These are phyloP conservation scores for Pontederia crassipes DNA, from an alignment of 176 grass and related monocot species.

Conservation along the genomic window DNA sequence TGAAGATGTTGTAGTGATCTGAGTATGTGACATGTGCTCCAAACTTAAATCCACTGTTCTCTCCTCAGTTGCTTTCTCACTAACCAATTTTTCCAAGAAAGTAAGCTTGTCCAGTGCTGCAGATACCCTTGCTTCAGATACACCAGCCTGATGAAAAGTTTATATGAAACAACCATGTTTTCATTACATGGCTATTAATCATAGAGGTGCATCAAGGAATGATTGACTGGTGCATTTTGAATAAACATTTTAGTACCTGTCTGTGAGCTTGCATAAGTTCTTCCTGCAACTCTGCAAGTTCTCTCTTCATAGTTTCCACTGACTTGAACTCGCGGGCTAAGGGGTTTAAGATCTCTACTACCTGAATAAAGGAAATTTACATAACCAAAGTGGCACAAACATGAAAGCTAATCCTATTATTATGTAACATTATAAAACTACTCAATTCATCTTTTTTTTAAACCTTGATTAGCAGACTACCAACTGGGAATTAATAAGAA, in stretches of 20 bases:
- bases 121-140: conserved; percentile 64
- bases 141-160: conserved; percentile 39
- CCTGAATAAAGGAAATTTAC: conserved; percentile 27
- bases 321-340: conserved; percentile 90
- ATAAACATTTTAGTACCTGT: conserved; percentile 37
- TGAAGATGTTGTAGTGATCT: conserved; percentile 45
- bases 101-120: conserved; percentile 69
- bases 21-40: conserved; percentile 29
- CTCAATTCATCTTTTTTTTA: too few relatives aligned
- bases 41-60: conserved; percentile 18
- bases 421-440: too few relatives aligned
- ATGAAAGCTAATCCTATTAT: too few relatives aligned
- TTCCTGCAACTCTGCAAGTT: conserved; percentile 68
- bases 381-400: too few relatives aligned
- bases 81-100: conserved; percentile 74
- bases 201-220: neutral
- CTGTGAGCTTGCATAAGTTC: conserved; percentile 64
- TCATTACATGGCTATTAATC: neutral
- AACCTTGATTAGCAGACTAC: too few relatives aligned
- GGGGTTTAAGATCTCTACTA: conserved; percentile 87
- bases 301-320: conserved; percentile 76
- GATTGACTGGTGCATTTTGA: neutral
- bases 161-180: neutral
- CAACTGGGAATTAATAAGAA: too few relatives aligned
- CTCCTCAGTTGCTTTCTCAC: conserved; percentile 42